Base-by-base conservation (phyloP, 169 alveolate species). In the Cryptosporidium meleagridis region DNA sequence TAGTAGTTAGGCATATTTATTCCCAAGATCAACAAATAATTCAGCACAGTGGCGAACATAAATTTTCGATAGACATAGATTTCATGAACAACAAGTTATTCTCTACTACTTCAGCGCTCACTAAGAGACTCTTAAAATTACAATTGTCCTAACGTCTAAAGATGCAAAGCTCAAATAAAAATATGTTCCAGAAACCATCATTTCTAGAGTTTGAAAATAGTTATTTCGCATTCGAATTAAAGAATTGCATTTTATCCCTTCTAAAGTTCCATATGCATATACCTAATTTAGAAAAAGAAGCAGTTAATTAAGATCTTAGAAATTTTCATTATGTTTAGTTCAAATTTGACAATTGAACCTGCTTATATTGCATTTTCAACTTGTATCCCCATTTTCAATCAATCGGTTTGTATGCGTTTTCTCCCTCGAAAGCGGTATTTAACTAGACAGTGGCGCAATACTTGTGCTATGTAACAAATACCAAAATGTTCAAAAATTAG, bases 1-100 rank as follows among this genome's bases (percentile, higher is more conserved):
- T 80, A n/a, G 89, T 65, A 16, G 65, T 80, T 18, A 59, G 68
- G 31, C 75, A 62, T 48, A 80, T 80, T 10, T 80, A 80, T 80
- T 62, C 89, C 1, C 75, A 80, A 80, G 73, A 65, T 7, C 89
- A 39, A 10, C 72, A 67, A 18, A 23, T 80, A 37, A 61, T 80
- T 41, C 75, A 80, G 5, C 89, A 80, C 9, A 58, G 75, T 26
- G 75, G 89, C 5, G 89, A 80, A 39, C 35, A 80, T 33, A 59
- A 33, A 45, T 41, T 80, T 48, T 39, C 52, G 3, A 37, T 80
- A 4, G 89, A 80, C 23, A n/a, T 80, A 31, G 89, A 80, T 8
- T 39, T 29, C 26, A 80, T 80, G 73, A 18, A 41, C 52, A 75
- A 45, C 18, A 62, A 48, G 21, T 65, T 41, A 23, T 35, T 80